Base-by-base conservation (phyloP, 805 yeast genomes). In the Priceomyces fermenticarens region DNA sequence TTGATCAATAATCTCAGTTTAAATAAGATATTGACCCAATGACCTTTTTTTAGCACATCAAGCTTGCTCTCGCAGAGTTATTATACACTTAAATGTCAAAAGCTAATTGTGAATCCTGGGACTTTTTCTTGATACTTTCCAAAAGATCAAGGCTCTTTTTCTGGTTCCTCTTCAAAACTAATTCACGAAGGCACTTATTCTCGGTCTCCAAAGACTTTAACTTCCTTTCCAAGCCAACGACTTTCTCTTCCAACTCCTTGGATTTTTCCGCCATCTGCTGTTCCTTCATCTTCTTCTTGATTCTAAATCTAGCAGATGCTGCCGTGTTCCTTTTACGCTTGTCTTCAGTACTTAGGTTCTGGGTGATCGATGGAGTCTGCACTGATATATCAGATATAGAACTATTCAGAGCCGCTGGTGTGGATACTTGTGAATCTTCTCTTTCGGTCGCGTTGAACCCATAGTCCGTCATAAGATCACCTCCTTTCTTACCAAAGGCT, bases 191-290 rank as follows among this genome's bases (percentile, higher is more conserved):
- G 62, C 95, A 73, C 55, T 81, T 78, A 67, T 91, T 91, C 66
- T 91, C 99, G 95, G 88, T 88, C 65, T 90, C 96, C 49, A 91
- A 67, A 41, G 91, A 87, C 61, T 82, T 82, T 43, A 93, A 79
- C 56, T 81, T 81, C 55, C 77, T 73, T 60, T 89, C 95, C 46
- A 89, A 72, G 15, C 69, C 67, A 36, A 70, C 65, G 11, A 90
- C 81, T 45, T 78, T 64, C 26, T 85, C 90, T 51, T 80, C 81
- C 52, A 91, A 71, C 44, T 85, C 90, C 51, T 78, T 77, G 13
- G 90, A 75, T 43, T 75, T 80, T 44, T 81, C 72, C 63, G 90
- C 96, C 81, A 91, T 77, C 58, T 90, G 91, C 65, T 86, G 93
- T 65, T 91, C 97, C 61, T 88, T 85, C 65, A 85, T 56, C 74